phyloP scores from a whole-genome alignment of 176 grass and related monocot genomes.

The Phoenix dactylifera region DNA sequence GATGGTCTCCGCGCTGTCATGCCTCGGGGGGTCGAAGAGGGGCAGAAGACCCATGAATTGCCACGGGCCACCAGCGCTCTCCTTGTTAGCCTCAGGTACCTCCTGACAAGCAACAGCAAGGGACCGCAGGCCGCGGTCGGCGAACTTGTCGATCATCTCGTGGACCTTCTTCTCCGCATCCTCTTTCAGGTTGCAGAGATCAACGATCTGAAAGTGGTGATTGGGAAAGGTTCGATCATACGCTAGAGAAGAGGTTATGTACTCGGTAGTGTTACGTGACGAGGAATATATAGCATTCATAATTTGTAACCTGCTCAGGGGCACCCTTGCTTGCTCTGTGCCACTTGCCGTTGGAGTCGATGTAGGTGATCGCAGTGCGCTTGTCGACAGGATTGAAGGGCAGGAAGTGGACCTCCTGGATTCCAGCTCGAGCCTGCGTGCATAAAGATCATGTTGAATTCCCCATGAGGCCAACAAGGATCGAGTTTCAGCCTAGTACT shows the following conservation, averaged over 20 bases:
- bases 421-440: slow-evolving; percentile 47
- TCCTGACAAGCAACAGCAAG: slow-evolving; percentile 65
- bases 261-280: no score
- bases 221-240: no score
- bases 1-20: slow-evolving; percentile 95
- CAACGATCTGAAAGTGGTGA: slow-evolving; percentile 44
- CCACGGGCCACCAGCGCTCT: slow-evolving; percentile 58
- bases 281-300: no score
- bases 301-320: slow-evolving; percentile 44
- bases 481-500: no score
- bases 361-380: slow-evolving; percentile 90
- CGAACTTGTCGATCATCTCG: slow-evolving; percentile 58
- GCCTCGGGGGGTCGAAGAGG: slow-evolving; percentile 81
- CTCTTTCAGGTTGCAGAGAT: slow-evolving; percentile 57
- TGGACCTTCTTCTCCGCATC: slow-evolving; percentile 67
- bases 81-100: slow-evolving; percentile 69
- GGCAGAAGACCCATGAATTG: slow-evolving; percentile 71
- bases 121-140: slow-evolving; percentile 75
- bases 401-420: slow-evolving; percentile 87
- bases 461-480: no score
- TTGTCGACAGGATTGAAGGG: slow-evolving; percentile 93
- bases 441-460: not conserved
- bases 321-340: slow-evolving; percentile 88
- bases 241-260: no score
- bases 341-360: slow-evolving; percentile 69